These are phyloP conservation scores for Coniella vitis DNA, from an alignment of 2,329 filamentous ascomycete species.

Conservation along the genomic window DNA sequence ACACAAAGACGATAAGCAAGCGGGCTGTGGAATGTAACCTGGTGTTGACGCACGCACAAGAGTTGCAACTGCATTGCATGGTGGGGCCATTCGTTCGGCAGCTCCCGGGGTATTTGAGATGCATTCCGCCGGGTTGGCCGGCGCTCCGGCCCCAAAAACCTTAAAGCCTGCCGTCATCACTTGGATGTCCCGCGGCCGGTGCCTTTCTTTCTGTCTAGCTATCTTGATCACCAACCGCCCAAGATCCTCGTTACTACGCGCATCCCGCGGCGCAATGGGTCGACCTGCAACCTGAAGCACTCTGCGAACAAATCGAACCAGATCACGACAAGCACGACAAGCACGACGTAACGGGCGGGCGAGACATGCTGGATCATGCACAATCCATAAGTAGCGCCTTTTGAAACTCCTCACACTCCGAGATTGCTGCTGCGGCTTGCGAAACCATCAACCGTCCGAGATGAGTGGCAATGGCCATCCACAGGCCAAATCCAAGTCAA, in stretches of 20 bases:
- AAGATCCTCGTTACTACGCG: background rate
- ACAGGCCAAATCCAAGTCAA: conserved; percentile 28
- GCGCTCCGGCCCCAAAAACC: background rate
- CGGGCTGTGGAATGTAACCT: background rate
- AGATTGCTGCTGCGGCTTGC: background rate
- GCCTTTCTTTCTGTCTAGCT: background rate
- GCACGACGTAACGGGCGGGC: background rate
- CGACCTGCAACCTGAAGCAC: background rate
- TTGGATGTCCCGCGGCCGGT: background rate
- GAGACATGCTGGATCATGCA: conserved; percentile 11
- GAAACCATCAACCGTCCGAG: conserved; percentile 14
- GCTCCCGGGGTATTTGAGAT: background rate
- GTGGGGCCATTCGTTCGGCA: background rate
- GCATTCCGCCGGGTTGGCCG: background rate
- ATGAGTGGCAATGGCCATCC: conserved; percentile 29
- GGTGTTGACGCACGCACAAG: background rate
- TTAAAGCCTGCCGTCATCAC: conserved; percentile 4
- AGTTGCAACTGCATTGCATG: background rate
- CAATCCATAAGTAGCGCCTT: background rate
- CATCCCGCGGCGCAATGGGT: conserved; percentile 2
- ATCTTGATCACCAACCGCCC: background rate
- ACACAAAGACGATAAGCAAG: too few species aligned
- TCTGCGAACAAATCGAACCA: too few species aligned
- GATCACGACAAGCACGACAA: background rate
- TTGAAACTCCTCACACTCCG: conserved; percentile 1